These are phyloP conservation scores for Candida montana DNA, from an alignment of 805 yeast species.

Conservation along the genomic window DNA sequence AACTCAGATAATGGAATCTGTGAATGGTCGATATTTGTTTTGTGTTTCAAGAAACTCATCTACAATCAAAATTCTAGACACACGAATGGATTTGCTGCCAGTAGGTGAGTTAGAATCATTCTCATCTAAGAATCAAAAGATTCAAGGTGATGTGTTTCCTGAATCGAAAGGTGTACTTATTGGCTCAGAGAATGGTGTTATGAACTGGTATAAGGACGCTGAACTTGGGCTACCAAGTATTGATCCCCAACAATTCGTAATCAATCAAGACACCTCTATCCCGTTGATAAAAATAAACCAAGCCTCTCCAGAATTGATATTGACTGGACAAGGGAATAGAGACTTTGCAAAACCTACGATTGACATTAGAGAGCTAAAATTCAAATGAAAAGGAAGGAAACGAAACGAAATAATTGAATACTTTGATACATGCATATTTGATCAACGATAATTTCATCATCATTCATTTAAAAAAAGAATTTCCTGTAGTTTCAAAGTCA, in stretches of 20 bases:
- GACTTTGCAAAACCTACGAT: slow-evolving; percentile 8
- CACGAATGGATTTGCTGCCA: slow-evolving; percentile 25
- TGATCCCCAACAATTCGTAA: background rate
- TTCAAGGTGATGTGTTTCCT: slow-evolving; percentile 19
- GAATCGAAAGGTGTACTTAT: slow-evolving; percentile 24
- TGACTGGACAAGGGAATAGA: slow-evolving; percentile 19
- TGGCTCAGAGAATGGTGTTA: slow-evolving; percentile 21
- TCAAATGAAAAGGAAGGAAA: no score
- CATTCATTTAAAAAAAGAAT: slow-evolving; percentile 22
- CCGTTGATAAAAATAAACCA: slow-evolving; percentile 16
- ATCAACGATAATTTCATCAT: background rate
- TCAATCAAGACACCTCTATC: slow-evolving; percentile 8
- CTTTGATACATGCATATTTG: no score
- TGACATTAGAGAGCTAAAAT: slow-evolving; percentile 2
- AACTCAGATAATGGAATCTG: slow-evolving; percentile 31
- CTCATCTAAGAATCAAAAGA: slow-evolving; percentile 18
- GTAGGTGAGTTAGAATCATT: slow-evolving; percentile 11
- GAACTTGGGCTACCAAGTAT: slow-evolving; percentile 16
- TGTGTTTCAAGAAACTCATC: slow-evolving; percentile 27
- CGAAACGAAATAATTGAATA: no score
- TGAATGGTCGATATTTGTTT: slow-evolving; percentile 32
- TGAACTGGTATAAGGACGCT: slow-evolving; percentile 21
- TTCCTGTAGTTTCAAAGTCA: slow-evolving; percentile 24
- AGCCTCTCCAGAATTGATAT: slow-evolving; percentile 12
- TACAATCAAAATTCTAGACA: slow-evolving; percentile 30